Base-by-base conservation (phyloP, 495 filamentous ascomycete genomes). In the Pseudomonodictys pantanalensis region DNA sequence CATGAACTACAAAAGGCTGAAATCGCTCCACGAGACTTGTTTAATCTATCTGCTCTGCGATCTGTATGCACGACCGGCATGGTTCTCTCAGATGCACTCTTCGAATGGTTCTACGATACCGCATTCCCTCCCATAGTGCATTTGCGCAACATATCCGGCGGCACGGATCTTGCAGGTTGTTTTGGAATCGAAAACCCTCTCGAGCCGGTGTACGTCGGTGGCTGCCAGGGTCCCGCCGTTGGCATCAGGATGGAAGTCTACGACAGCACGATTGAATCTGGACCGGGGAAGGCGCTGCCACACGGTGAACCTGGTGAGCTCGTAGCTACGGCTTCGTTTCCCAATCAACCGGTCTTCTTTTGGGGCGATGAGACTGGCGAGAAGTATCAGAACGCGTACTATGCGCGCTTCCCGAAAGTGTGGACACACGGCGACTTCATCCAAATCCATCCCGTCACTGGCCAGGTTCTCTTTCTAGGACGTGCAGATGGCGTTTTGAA, bases 401-500 rank as follows among this genome's bases (percentile, higher is more conserved):
- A 90, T 67, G 81, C 77, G 4, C 80, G 86, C 50, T 91, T 85
- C 72, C 77, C 83, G 47, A 71, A 86, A 58, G 87, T 89, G 7
- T 92, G 89, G 88, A 87, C 86, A 1, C 89, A 91, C 49, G 88
- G 89, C 24, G 89, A 92, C 58, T 91, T 91, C 67, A 82, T 88
- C 56, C 76, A 78, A 43, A 74, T 87, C 44, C 86, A 91, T 65
- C 87, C 89, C 0, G 54, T 75, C 17, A 91, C 88, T 10, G 76
- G 78, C 25, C 79, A 82, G 52, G 68, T 91, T 12, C 70, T 81
- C 28, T 86, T 92, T 68, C 80, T 88, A 41, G 91, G 91, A 35
- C 82, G 91, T 48, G 92, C 91, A 20, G 91, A 97, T 67, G 91
- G 91, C 3, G 90, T 96, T 38, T 75, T 97, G 26, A 97, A 97